Evolutionary conservation across 1,284 basidiomycete genomes (phyloP).

Genomic region (Apiotrichum laibachii): DNA sequence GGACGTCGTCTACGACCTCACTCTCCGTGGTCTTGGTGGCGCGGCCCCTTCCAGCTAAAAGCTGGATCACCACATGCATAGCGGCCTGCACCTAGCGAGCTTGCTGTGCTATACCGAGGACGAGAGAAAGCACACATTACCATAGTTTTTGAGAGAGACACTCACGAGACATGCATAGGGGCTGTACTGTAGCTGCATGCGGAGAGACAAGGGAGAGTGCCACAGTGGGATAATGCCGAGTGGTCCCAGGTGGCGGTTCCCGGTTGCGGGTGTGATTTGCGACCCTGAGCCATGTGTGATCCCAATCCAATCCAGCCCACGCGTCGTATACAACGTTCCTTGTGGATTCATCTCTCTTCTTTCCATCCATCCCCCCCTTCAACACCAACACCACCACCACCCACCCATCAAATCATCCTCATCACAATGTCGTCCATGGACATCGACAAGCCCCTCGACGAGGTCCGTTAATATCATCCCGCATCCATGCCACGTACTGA

Average conservation of each 20-base stretch:
- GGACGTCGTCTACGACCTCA: conserved; percentile 52
- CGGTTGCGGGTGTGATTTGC: not conserved
- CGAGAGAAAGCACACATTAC: too few species aligned
- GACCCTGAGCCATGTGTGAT: not conserved
- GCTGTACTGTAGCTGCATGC: not conserved
- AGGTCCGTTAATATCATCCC: conserved; percentile 57
- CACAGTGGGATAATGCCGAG: not conserved
- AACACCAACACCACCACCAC: conserved; percentile 7
- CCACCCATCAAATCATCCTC: conserved; percentile 1
- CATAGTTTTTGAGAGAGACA: too few species aligned
- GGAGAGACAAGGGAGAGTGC: not conserved
- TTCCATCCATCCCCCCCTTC: not conserved
- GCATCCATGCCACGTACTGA: conserved; percentile 8
- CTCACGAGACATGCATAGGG: too few species aligned
- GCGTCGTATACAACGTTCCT: not conserved
- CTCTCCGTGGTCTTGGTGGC: conserved; percentile 36
- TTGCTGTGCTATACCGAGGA: not conserved
- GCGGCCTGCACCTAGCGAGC: too few species aligned
- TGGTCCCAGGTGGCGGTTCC: not conserved
- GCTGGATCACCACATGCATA: too few species aligned
- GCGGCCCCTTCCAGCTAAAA: conserved; percentile 3
- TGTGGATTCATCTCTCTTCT: not conserved
- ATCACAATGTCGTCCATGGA: conserved; percentile 50
- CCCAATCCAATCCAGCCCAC: too few species aligned
- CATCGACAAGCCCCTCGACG: conserved; percentile 81